These are phyloP conservation scores for Ogataea corticis DNA, from an alignment of 805 yeast genomes.

Conservation along the genomic window DNA sequence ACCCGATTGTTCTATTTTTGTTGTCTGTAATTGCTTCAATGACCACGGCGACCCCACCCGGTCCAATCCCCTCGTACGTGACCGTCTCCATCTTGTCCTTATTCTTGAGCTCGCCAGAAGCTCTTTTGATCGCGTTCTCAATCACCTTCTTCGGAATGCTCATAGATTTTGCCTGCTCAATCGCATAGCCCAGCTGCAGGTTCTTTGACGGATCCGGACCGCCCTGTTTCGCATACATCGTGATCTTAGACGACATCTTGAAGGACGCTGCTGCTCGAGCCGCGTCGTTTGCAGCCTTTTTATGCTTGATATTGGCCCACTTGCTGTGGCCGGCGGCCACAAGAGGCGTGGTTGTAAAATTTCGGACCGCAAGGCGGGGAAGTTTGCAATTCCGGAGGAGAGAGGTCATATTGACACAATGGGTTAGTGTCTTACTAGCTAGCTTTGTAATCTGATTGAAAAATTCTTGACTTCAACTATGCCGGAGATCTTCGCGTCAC, in stretches of 20 bases:
- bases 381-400: not conserved
- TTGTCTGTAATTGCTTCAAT: conserved; percentile 90
- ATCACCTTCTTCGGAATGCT: conserved; percentile 83
- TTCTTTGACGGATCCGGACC: conserved; percentile 66
- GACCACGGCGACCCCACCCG: conserved; percentile 85
- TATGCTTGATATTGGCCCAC: conserved; percentile 95
- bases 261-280: conserved; percentile 68
- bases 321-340: conserved; percentile 80
- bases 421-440: too few species aligned
- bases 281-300: conserved; percentile 90
- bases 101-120: conserved; percentile 61
- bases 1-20: conserved; percentile 76
- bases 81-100: conserved; percentile 51
- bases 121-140: conserved; percentile 85
- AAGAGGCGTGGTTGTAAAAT: not conserved
- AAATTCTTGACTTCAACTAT: too few species aligned
- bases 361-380: conserved; percentile 1
- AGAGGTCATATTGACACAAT: not conserved
- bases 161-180: conserved; percentile 74
- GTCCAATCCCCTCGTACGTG: conserved; percentile 86
- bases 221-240: conserved; percentile 73
- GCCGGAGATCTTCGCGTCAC: not conserved
- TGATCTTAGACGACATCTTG: conserved; percentile 70
- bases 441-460: too few species aligned
- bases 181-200: conserved; percentile 61